Conservation (phyloP, 768 basidiomycete genomes). For the Russula compacta region DNA sequence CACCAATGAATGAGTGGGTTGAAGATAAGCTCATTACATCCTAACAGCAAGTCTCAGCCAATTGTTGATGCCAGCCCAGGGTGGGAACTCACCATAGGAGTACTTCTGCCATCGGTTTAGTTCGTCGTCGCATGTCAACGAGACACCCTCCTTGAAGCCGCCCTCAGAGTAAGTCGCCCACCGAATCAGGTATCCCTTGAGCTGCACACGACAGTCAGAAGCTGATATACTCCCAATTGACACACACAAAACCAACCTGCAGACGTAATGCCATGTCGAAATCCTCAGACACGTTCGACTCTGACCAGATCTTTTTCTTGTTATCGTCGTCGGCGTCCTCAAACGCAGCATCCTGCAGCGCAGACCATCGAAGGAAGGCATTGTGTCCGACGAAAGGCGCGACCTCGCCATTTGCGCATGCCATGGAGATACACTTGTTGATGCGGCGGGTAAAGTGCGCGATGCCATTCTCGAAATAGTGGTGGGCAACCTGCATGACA, state of each 20-base stretch:
- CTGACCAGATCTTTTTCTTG: constrained; percentile 69
- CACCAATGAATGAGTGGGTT: constrained; percentile 76
- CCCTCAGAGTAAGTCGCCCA: constrained; percentile 83
- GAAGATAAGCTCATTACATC: constrained; percentile 75
- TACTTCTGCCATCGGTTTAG: constrained; percentile 92
- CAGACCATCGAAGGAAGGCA: constrained; percentile 84
- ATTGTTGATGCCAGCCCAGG: neutral
- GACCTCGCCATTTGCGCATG: constrained; percentile 72
- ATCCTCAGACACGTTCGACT: constrained; percentile 74
- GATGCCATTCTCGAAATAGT: constrained; percentile 88
- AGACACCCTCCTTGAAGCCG: constrained; percentile 88
- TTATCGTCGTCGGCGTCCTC: constrained; percentile 54
- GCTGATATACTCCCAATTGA: too few species aligned
- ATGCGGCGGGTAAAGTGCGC: constrained; percentile 83
- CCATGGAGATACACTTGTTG: constrained; percentile 75
- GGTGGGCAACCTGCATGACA: constrained; percentile 83
- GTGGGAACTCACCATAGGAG: constrained; percentile 45
- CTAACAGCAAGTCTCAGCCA: constrained; percentile 25
- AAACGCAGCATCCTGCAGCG: constrained; percentile 78
- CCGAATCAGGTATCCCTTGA: constrained; percentile 63
- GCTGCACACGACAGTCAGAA: constrained; percentile 20
- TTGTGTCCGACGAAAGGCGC: constrained; percentile 84
- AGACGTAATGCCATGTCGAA: constrained; percentile 74
- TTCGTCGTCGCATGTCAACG: constrained; percentile 83
- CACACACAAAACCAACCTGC: constrained; percentile 25